Evolutionary conservation across 2,329 filamentous ascomycete species (phyloP).

Genomic region (Trichoderma arundinaceum): DNA sequence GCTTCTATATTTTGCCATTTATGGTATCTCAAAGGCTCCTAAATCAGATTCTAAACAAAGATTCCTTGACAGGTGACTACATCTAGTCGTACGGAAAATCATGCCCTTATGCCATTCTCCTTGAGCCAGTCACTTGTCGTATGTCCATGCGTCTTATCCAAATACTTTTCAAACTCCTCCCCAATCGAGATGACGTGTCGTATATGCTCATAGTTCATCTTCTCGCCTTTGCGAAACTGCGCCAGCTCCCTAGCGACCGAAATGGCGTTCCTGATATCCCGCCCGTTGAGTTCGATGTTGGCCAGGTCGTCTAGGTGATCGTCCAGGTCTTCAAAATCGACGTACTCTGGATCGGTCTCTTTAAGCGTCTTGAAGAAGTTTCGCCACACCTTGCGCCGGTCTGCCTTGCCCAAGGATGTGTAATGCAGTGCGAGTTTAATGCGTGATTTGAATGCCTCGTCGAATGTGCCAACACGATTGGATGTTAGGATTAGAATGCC

Average conservation of each 20-base stretch:
- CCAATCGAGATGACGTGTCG: not conserved
- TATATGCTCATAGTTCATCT: not conserved
- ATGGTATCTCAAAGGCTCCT: no score
- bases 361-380: conserved; percentile 38
- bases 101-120: conserved; percentile 7
- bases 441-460: conserved; percentile 52
- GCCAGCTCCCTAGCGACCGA: not conserved
- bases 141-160: conserved; percentile 6
- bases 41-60: not conserved
- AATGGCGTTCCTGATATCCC: not conserved
- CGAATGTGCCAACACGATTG: conserved; percentile 52
- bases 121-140: not conserved
- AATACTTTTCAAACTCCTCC: conserved; percentile 5
- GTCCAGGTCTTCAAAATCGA: not conserved
- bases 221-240: not conserved
- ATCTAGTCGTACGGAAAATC: not conserved
- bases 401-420: conserved; percentile 35
- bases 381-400: conserved; percentile 39
- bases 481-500: conserved; percentile 54
- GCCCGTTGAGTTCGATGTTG: not conserved
- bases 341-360: conserved; percentile 33
- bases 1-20: not conserved
- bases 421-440: conserved; percentile 45
- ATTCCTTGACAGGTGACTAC: no score
- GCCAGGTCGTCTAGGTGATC: not conserved